Percentiles rank a stretch among this genome's conserved stretches.
Conservation (phyloP, 805 yeast species). For the Yarrowia keelungensis region DNA sequence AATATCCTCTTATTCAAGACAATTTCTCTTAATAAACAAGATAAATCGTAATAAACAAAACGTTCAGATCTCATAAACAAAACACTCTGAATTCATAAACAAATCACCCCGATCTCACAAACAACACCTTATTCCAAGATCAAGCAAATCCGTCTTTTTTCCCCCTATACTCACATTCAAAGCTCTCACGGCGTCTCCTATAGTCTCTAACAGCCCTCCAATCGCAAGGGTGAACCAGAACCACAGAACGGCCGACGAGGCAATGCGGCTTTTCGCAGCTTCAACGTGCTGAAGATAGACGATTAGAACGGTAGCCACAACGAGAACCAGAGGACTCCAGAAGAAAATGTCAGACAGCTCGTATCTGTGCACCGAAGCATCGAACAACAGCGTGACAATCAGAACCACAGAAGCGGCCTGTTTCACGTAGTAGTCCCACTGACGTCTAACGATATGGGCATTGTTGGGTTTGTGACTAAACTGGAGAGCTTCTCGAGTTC, state of each 20-base stretch:
- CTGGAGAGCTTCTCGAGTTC: slow-evolving; percentile 4
- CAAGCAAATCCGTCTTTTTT: too few species aligned
- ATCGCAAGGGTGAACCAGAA: slow-evolving; percentile 35
- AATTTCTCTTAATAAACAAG: too few species aligned
- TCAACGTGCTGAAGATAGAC: slow-evolving; percentile 14
- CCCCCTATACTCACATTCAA: slow-evolving; percentile 1
- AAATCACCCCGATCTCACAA: too few species aligned
- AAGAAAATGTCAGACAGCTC: slow-evolving; percentile 23
- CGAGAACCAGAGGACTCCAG: slow-evolving; percentile 41
- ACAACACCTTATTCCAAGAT: too few species aligned
- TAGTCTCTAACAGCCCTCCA: slow-evolving; percentile 28
- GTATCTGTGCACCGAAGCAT: not conserved
- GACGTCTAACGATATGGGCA: slow-evolving; percentile 8
- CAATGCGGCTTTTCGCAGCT: slow-evolving; percentile 25
- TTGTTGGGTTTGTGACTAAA: slow-evolving; percentile 5
- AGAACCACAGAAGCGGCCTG: slow-evolving; percentile 2
- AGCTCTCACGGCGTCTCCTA: slow-evolving; percentile 13
- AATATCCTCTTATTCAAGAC: too few species aligned
- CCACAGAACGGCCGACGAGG: slow-evolving; percentile 16
- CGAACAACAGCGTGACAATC: not conserved
- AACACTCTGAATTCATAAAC: too few species aligned
- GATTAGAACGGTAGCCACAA: not conserved
- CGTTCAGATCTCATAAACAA: too few species aligned
- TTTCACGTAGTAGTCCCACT: slow-evolving; percentile 30
- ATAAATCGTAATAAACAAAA: too few species aligned